phyloP scores from a whole-genome alignment of 441 rosid genomes.

The Capsella rubella region DNA sequence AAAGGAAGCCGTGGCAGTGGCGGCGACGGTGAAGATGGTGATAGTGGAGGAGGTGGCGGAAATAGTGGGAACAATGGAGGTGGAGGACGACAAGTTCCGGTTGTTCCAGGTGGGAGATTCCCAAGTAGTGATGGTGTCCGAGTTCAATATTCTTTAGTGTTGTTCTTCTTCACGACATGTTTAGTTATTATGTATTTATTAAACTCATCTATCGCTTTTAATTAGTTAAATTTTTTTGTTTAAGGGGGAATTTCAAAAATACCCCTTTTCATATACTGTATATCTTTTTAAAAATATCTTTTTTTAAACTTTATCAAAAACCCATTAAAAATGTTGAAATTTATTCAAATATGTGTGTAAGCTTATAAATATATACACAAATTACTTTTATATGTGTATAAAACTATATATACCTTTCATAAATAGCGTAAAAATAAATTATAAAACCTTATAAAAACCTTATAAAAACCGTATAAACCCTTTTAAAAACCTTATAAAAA shows the following conservation, averaged over 20 bases:
- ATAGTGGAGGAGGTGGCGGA: not conserved
- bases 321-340: too few relatives aligned
- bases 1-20: not conserved
- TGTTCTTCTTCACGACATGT: not conserved
- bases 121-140: conserved; percentile 9
- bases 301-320: too few relatives aligned
- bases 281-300: too few relatives aligned
- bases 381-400: too few relatives aligned
- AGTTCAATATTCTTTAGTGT: conserved; percentile 29
- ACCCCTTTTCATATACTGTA: too few relatives aligned
- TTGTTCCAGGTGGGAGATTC: not conserved
- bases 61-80: conserved; percentile 1
- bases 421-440: too few relatives aligned
- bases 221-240: not conserved
- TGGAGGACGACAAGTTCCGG: not conserved
- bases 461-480: too few relatives aligned
- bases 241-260: not conserved
- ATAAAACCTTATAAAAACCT: too few relatives aligned
- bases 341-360: too few relatives aligned
- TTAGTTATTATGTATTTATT: conserved; percentile 8
- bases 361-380: too few relatives aligned
- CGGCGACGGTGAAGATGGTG: not conserved
- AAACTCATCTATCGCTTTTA: not conserved
- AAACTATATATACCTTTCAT: too few relatives aligned
- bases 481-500: too few relatives aligned